Conservation (phyloP, 2,329 filamentous ascomycete genomes). For the Clonostachys rosea region DNA sequence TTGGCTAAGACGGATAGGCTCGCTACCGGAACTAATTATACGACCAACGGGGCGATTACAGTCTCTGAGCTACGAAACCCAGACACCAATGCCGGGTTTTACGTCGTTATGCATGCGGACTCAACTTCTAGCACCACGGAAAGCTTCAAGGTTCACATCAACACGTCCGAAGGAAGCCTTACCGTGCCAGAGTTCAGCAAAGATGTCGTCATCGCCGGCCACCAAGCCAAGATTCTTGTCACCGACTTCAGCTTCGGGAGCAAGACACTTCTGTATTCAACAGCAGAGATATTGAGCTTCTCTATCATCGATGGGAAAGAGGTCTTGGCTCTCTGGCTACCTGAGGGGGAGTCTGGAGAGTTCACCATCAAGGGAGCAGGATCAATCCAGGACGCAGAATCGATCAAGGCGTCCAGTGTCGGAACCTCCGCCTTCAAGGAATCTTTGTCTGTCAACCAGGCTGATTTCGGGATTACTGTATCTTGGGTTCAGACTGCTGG, state of each 20-base stretch:
- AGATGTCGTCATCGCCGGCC: constrained; percentile 49
- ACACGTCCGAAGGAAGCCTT: constrained; percentile 49
- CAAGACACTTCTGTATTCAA: constrained; percentile 47
- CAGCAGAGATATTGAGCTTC: constrained; percentile 49
- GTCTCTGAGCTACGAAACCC: constrained; percentile 55
- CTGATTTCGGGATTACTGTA: constrained; percentile 31
- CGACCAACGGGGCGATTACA: constrained; percentile 44
- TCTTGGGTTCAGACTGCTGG: constrained; percentile 44
- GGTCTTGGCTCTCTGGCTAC: constrained; percentile 47
- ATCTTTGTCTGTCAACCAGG: constrained; percentile 31
- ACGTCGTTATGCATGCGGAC: constrained; percentile 49
- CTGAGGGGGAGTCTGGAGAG: constrained; percentile 48
- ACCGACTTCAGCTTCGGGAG: constrained; percentile 53
- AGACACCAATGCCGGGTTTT: constrained; percentile 51
- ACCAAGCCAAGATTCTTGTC: constrained; percentile 57
- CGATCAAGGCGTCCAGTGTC: constrained; percentile 14
- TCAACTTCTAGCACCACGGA: constrained; percentile 46
- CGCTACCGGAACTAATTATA: constrained; percentile 37
- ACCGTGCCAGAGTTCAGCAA: constrained; percentile 46
- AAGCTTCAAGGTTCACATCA: constrained; percentile 48
- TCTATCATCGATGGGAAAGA: constrained; percentile 39
- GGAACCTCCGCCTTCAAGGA: constrained; percentile 13
- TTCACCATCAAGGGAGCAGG: constrained; percentile 38
- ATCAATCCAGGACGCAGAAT: constrained; percentile 25
- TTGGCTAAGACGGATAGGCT: constrained; percentile 49